Conservation (phyloP, 441 rosid species). For the Dalechampia spathulata region DNA sequence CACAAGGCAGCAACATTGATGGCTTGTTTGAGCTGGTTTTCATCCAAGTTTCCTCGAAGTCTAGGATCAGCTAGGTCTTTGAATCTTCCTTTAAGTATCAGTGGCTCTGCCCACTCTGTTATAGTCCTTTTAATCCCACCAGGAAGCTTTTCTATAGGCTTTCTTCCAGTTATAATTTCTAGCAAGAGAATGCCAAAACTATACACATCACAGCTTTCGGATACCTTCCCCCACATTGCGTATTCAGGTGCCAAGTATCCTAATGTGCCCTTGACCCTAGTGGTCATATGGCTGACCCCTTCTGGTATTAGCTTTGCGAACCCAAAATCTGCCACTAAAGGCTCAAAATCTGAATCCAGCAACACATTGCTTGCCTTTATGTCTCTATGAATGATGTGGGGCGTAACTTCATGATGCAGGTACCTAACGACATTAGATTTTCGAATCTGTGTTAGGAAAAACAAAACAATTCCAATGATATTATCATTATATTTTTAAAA, state of each 20-base stretch:
- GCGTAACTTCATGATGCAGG: slow-evolving; percentile 84
- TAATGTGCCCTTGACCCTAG: slow-evolving; percentile 66
- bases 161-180: slow-evolving; percentile 51
- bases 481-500: no score
- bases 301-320: slow-evolving; percentile 70
- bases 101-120: slow-evolving; percentile 63
- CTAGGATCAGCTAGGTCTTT: slow-evolving; percentile 54
- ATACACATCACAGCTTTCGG: slow-evolving; percentile 76
- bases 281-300: slow-evolving; percentile 69
- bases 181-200: slow-evolving; percentile 70
- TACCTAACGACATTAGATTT: slow-evolving; percentile 34
- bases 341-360: slow-evolving; percentile 55
- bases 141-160: slow-evolving; percentile 51
- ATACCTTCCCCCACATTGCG: slow-evolving; percentile 71
- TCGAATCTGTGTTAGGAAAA: no score
- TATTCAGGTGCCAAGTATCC: slow-evolving; percentile 77
- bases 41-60: slow-evolving; percentile 49
- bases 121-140: slow-evolving; percentile 37
- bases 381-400: slow-evolving; percentile 73
- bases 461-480: no score
- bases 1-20: slow-evolving; percentile 46
- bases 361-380: slow-evolving; percentile 73
- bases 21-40: slow-evolving; percentile 42
- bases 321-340: slow-evolving; percentile 76
- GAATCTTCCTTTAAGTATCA: slow-evolving; percentile 36